phyloP scores from a whole-genome alignment of 768 basidiomycete species.

The Auricularia sp. region DNA sequence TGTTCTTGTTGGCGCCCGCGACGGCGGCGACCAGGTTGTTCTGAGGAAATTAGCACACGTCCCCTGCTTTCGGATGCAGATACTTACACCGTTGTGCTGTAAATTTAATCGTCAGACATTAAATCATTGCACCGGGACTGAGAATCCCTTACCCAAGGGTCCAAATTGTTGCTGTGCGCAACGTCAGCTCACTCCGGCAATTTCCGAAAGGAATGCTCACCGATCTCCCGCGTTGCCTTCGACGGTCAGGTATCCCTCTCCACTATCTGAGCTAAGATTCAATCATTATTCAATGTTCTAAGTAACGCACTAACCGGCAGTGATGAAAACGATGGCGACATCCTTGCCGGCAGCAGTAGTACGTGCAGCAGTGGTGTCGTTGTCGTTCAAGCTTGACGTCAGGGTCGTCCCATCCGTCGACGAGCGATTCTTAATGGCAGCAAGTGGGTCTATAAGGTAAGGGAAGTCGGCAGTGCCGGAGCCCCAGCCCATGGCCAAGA shows the following conservation, averaged over 20 bases:
- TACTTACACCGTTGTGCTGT: constrained; percentile 33
- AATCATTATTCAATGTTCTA: too few species aligned
- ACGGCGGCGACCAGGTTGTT: constrained; percentile 38
- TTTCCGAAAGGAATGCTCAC: neutral
- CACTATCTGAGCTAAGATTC: constrained; percentile 13
- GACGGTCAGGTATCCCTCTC: constrained; percentile 44
- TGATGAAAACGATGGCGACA: constrained; percentile 43
- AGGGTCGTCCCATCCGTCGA: constrained; percentile 30
- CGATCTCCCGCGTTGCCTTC: constrained; percentile 48
- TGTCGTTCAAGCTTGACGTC: constrained; percentile 38
- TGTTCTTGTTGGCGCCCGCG: constrained; percentile 62
- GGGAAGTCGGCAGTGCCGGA: constrained; percentile 40
- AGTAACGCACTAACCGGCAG: constrained; percentile 12
- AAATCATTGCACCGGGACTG: too few species aligned
- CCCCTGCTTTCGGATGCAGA: neutral
- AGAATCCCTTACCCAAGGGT: constrained; percentile 24
- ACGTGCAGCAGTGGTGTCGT: constrained; percentile 35
- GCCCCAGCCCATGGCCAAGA: constrained; percentile 51
- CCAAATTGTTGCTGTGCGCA: constrained; percentile 29
- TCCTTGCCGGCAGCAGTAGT: constrained; percentile 35
- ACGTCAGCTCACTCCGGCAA: neutral
- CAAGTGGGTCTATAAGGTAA: constrained; percentile 32
- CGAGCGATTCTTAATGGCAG: constrained; percentile 36
- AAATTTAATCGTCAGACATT: too few species aligned
- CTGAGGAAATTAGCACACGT: constrained; percentile 8